Conservation (phyloP, 768 basidiomycete genomes). For the Rhodosporidiobolus odoratus region DNA sequence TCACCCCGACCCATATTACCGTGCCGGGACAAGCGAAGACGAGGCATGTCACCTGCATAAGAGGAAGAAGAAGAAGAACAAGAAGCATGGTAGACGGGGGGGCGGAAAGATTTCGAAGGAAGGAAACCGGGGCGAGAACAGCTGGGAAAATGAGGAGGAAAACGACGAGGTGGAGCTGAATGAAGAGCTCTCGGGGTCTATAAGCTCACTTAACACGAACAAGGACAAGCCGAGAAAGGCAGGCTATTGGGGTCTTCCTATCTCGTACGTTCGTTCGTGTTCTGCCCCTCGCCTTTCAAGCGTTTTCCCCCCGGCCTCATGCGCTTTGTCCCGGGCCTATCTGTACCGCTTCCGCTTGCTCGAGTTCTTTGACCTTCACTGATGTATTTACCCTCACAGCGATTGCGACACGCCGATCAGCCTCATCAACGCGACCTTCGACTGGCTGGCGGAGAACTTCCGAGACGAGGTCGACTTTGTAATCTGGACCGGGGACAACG, state of each 20-base stretch:
- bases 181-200: slow-evolving; percentile 46
- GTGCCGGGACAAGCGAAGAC: slow-evolving; percentile 53
- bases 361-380: neutral
- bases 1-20: slow-evolving; percentile 71
- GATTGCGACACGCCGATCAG: slow-evolving; percentile 75
- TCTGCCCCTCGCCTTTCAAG: too few species aligned
- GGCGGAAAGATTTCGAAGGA: neutral
- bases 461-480: slow-evolving; percentile 82
- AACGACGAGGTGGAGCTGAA: neutral
- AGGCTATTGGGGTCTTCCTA: slow-evolving; percentile 64
- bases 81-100: neutral
- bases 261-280: slow-evolving; percentile 53
- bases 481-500: slow-evolving; percentile 59
- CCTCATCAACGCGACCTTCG: slow-evolving; percentile 75
- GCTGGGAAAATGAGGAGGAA: too few species aligned
- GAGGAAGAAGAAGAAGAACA: slow-evolving; percentile 12
- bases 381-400: slow-evolving; percentile 46
- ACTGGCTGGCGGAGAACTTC: slow-evolving; percentile 74
- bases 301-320: too few species aligned
- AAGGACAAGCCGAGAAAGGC: slow-evolving; percentile 45
- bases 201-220: too few species aligned
- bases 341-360: neutral
- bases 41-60: slow-evolving; percentile 58
- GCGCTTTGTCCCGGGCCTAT: neutral
- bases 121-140: too few species aligned